phyloP scores from a whole-genome alignment of 202 grass and related monocot species.

The Zoysia matrella region DNA sequence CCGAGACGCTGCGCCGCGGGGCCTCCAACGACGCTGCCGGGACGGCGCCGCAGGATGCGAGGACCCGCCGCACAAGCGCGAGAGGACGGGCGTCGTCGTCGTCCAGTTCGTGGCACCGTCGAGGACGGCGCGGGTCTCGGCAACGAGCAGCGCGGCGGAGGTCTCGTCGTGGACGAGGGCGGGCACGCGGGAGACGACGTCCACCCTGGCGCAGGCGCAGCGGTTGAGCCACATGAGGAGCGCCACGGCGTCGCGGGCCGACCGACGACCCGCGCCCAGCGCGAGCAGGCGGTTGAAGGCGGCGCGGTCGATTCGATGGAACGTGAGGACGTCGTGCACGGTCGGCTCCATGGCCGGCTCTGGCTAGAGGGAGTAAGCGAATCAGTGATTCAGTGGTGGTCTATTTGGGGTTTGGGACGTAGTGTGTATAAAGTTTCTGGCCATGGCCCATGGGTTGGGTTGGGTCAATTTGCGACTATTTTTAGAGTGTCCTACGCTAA shows the following conservation, averaged over 20 bases:
- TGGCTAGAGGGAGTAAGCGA: too few relatives aligned
- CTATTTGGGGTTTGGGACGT: too few relatives aligned
- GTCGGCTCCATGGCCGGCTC: too few relatives aligned
- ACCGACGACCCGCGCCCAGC: background rate
- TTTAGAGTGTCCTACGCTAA: too few relatives aligned
- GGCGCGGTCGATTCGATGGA: constrained; percentile 61
- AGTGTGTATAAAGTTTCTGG: too few relatives aligned
- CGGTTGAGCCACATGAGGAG: constrained; percentile 73
- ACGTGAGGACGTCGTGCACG: constrained; percentile 60
- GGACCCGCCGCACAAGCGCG: constrained; percentile 36
- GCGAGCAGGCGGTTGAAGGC: constrained; percentile 54
- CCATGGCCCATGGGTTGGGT: too few relatives aligned
- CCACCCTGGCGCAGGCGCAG: constrained; percentile 8
- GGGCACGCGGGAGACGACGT: constrained; percentile 37
- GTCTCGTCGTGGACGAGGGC: background rate
- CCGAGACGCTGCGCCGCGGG: constrained; percentile 27
- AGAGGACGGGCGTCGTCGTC: constrained; percentile 19
- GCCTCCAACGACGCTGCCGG: background rate
- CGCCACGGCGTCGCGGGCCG: constrained; percentile 55
- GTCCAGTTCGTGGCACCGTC: background rate
- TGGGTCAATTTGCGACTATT: too few relatives aligned
- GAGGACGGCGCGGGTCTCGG: constrained; percentile 51
- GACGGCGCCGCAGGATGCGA: constrained; percentile 1
- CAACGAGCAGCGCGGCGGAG: constrained; percentile 32
- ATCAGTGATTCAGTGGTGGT: too few relatives aligned